These are phyloP conservation scores for Eustoma russellianum DNA, from an alignment of 257 asterid species.

Conservation along the genomic window DNA sequence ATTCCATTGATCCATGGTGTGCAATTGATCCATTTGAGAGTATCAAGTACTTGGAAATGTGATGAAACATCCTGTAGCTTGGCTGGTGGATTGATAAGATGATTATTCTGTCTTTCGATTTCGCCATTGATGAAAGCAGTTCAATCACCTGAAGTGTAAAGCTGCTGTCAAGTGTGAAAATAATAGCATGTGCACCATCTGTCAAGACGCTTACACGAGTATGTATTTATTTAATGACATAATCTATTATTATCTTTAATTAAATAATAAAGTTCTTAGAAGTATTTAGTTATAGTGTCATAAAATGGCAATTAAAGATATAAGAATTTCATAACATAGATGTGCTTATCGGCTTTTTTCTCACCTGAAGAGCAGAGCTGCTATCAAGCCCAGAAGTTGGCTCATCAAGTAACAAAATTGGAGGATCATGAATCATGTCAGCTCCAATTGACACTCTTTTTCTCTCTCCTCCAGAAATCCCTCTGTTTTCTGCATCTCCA, in stretches of 20 bases:
- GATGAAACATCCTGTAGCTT: constrained; percentile 62
- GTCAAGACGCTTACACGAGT: no score
- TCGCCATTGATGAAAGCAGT: constrained; percentile 66
- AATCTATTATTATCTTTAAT: no score
- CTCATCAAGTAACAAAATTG: constrained; percentile 64
- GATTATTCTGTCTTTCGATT: constrained; percentile 47
- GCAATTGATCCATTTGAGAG: constrained; percentile 64
- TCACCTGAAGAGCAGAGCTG: constrained; percentile 79
- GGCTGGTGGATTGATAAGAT: constrained; percentile 78
- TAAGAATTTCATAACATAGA: no score
- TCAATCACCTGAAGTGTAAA: constrained; percentile 83
- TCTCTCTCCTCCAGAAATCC: constrained; percentile 81
- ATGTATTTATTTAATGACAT: no score
- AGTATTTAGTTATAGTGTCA: no score
- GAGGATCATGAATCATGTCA: constrained; percentile 77
- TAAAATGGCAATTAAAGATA: no score
- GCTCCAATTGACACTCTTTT: constrained; percentile 79
- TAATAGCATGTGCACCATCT: no score
- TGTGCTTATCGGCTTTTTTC: no score
- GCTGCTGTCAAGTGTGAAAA: constrained; percentile 43
- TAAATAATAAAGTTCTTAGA: no score
- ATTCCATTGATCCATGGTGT: constrained; percentile 60
- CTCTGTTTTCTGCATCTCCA: constrained; percentile 79
- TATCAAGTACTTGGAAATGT: constrained; percentile 55
- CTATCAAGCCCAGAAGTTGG: constrained; percentile 90